phyloP scores from a whole-genome alignment of 1,139 yeast genomes.

The Lipomyces yarrowii region DNA sequence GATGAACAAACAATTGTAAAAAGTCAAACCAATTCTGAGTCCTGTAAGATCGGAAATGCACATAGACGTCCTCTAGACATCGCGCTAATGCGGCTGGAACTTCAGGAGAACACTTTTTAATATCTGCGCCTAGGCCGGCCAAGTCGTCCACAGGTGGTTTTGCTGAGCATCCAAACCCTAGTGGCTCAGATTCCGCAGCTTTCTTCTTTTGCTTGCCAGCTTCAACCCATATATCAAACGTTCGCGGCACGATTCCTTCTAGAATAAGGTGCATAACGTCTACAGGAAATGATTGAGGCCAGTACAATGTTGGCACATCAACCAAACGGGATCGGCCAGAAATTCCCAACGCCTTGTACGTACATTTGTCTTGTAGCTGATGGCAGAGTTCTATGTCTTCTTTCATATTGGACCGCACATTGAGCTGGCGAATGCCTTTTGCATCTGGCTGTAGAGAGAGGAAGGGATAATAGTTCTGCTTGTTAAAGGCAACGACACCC shows the following conservation, averaged over 20 bases:
- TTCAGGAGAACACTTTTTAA: neutral
- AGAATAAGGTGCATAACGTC: conserved; percentile 2
- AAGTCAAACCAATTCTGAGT: neutral
- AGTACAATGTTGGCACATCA: neutral
- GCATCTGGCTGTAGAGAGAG: conserved; percentile 1
- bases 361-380: neutral
- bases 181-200: neutral
- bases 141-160: neutral
- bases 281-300: neutral
- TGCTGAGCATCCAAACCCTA: neutral
- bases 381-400: neutral
- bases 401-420: conserved; percentile 2
- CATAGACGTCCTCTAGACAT: neutral
- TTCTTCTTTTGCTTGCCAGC: conserved; percentile 2
- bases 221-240: neutral
- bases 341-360: conserved; percentile 1
- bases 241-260: conserved; percentile 4
- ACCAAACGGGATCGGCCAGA: conserved; percentile 1
- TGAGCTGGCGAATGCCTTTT: conserved; percentile 4
- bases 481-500: neutral
- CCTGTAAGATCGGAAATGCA: neutral
- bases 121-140: neutral
- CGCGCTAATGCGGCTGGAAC: neutral
- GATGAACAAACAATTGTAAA: neutral
- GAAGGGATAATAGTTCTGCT: conserved; percentile 1